Evolutionary conservation across 2,329 filamentous ascomycete genomes (phyloP).

Genomic region (Venturia nashicola): DNA sequence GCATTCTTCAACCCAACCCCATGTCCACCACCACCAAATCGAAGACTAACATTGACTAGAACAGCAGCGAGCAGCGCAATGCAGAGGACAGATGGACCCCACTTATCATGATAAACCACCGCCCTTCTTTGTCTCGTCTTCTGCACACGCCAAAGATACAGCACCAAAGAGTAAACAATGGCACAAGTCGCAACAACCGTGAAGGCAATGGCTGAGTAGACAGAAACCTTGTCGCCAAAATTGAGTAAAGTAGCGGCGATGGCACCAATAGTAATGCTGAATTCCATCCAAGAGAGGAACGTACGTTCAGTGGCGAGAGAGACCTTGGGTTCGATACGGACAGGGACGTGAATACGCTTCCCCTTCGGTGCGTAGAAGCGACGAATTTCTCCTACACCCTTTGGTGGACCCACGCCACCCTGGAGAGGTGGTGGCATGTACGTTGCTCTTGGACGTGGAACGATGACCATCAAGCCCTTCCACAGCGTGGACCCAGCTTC

Average conservation of each 20-base stretch:
- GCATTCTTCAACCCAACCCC: constrained; percentile 27
- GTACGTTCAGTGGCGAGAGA: constrained; percentile 94
- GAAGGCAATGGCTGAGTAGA: constrained; percentile 53
- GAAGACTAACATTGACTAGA: constrained; percentile 65
- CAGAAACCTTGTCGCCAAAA: constrained; percentile 16
- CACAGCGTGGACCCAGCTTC: constrained; percentile 26
- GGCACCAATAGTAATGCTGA: constrained; percentile 76
- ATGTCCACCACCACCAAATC: constrained; percentile 46
- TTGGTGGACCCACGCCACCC: constrained; percentile 32
- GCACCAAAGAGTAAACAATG: constrained; percentile 68
- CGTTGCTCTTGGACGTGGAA: constrained; percentile 28
- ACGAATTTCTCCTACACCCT: constrained; percentile 28
- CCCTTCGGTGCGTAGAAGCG: constrained; percentile 61
- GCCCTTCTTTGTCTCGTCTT: constrained; percentile 73
- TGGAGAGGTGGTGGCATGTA: constrained; percentile 26
- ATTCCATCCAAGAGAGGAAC: constrained; percentile 94
- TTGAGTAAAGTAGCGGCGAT: constrained; percentile 30
- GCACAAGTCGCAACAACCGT: constrained; percentile 67
- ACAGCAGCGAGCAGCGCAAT: constrained; percentile 61
- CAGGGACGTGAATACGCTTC: constrained; percentile 76
- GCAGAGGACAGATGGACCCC: constrained; percentile 71
- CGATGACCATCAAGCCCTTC: constrained; percentile 21
- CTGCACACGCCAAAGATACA: constrained; percentile 79
- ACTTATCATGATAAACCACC: constrained; percentile 85
- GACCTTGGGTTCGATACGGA: constrained; percentile 94